Conservation (phyloP, 192 early-diverging fungal genomes). For the Chytriomyces sp. region DNA sequence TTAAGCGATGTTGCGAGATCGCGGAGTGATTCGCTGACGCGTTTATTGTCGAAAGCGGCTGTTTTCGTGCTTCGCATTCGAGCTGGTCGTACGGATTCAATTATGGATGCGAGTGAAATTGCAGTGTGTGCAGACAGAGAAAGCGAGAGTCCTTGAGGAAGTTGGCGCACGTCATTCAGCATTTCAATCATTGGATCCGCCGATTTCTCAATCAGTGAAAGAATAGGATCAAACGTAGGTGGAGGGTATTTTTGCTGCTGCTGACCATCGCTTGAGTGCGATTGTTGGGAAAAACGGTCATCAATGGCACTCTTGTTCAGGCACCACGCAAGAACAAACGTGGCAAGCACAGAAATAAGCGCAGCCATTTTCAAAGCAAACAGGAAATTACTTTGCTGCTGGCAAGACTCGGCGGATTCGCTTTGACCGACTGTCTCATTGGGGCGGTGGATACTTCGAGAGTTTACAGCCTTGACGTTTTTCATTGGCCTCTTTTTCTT, state of each 20-base stretch:
- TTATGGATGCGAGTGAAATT: slow-evolving; percentile 12
- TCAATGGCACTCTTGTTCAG: too few species aligned
- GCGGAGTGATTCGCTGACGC: slow-evolving; percentile 16
- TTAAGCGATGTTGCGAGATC: slow-evolving; percentile 17
- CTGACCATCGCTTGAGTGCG: too few species aligned
- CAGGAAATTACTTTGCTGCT: too few species aligned
- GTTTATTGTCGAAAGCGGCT: neutral
- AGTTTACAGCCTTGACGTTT: neutral
- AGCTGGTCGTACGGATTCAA: slow-evolving; percentile 14
- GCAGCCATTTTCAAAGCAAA: too few species aligned
- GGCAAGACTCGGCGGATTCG: too few species aligned
- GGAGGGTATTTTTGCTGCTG: neutral
- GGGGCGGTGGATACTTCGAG: neutral
- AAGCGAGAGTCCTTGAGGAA: slow-evolving; percentile 6
- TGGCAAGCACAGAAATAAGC: too few species aligned
- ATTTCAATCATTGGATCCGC: neutral
- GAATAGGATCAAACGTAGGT: neutral
- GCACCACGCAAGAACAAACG: too few species aligned
- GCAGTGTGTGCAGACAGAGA: slow-evolving; percentile 20
- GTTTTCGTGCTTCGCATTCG: neutral
- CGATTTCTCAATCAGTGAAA: slow-evolving; percentile 11
- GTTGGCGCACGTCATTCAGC: neutral
- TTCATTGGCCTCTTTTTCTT: neutral
- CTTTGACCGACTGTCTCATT: neutral
- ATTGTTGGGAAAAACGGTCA: too few species aligned